Evolutionary conservation across 164 flowering plant species (phyloP), one percentile per base, ranked within the genome.

Genomic region (Dillenia suffruticosa): DNA sequence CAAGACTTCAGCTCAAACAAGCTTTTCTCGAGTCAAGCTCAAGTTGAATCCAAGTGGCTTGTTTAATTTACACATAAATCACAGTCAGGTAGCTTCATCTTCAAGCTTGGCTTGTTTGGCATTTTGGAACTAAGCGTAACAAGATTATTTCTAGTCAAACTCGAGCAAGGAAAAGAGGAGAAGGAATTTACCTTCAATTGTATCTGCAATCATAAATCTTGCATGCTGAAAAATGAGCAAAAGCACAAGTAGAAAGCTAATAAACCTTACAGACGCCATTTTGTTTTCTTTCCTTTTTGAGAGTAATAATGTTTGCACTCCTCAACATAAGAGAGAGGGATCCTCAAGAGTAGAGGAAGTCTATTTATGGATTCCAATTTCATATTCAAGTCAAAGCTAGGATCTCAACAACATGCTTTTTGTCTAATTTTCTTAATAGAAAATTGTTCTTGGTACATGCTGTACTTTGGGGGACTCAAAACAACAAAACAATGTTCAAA

Each of bases 371-470:
- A 69, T 43, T 63, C 52, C 61, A 65, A 70, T 68, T 32, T 67
- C 63, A 57, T 67, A 57, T 53, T 54, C 63, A 63, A 68, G 82
- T 74, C 81, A 81, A 74, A 76, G 74, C 70, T 73, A 69, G 80
- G 81, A 70, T 73, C 71, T 68, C 75, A 70, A 70, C 51, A 51
- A 59, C 57, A 32, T 65, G 19, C 52, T 60, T 57, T 66, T 49
- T 10, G 40, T 12, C 9, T 4, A 32, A 9, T 45, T 62, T 61
- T 24, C 58, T 56, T 59, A n/a, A 67, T 59, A 56, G 52, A 56
- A 59, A 58, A 49, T 40, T 16, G 22, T 19, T 53, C 61, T 49
- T 66, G 63, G 67, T 32, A 44, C 32, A 57, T 54, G 60, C 53
- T 49, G 58, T 22, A 57, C 70, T 52, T 72, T 51, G 74, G 75